Evolutionary conservation across 768 basidiomycete species (phyloP).

Genomic region (Piloderma croceum): DNA sequence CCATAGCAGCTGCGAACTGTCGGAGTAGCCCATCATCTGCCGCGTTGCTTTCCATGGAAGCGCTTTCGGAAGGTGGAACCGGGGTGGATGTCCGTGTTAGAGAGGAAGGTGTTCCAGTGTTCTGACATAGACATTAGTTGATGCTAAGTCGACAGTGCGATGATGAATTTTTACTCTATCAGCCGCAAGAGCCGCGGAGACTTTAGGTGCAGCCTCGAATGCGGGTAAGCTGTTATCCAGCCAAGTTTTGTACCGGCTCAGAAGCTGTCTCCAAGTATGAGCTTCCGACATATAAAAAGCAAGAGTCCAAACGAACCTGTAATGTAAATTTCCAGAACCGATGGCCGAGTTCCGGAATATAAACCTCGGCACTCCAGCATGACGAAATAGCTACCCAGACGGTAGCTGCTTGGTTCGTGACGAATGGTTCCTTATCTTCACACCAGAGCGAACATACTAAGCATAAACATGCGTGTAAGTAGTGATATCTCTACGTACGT

Average conservation of each 20-base stretch:
- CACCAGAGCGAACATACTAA: too few species aligned
- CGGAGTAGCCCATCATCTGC: slow-evolving; percentile 61
- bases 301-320: slow-evolving; percentile 51
- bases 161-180: slow-evolving; percentile 28
- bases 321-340: slow-evolving; percentile 90
- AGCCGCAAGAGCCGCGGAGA: slow-evolving; percentile 25
- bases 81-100: slow-evolving; percentile 51
- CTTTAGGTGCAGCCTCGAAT: slow-evolving; percentile 34
- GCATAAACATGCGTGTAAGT: too few species aligned
- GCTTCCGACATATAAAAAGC: neutral
- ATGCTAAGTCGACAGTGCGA: neutral
- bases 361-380: slow-evolving; percentile 87
- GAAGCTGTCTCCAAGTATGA: slow-evolving; percentile 42
- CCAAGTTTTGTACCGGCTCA: slow-evolving; percentile 78
- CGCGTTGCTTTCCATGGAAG: slow-evolving; percentile 48
- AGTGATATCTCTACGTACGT: too few species aligned
- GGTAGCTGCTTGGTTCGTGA: slow-evolving; percentile 59
- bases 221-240: slow-evolving; percentile 51
- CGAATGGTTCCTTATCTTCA: slow-evolving; percentile 34
- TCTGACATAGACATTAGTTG: too few species aligned
- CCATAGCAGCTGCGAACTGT: slow-evolving; percentile 60
- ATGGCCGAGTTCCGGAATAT: slow-evolving; percentile 72
- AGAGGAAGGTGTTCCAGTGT: too few species aligned
- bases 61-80: slow-evolving; percentile 39
- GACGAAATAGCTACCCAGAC: slow-evolving; percentile 67